phyloP scores from a whole-genome alignment of 495 filamentous ascomycete genomes.

The Penicillium lividum region DNA sequence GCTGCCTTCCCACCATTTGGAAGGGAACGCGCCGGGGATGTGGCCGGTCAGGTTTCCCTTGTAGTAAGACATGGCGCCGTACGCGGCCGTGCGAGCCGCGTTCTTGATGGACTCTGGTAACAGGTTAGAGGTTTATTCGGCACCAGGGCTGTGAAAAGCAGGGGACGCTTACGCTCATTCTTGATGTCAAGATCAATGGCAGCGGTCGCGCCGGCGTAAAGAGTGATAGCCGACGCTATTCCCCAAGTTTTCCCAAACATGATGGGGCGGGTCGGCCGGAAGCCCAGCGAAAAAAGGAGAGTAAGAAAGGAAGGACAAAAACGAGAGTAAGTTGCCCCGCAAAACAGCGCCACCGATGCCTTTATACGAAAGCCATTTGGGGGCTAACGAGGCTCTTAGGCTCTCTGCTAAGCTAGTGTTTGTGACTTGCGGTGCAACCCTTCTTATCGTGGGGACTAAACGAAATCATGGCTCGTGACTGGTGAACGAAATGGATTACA shows the following conservation, averaged over 20 bases:
- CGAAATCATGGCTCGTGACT: not conserved
- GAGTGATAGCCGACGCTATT: constrained; percentile 5
- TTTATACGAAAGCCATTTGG: not conserved
- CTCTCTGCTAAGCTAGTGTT: not conserved
- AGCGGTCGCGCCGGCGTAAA: constrained; percentile 7
- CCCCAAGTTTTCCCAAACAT: constrained; percentile 4
- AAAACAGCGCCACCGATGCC: not conserved
- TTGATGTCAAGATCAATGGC: constrained; percentile 21
- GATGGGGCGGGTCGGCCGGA: not conserved
- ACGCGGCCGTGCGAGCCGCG: constrained; percentile 56
- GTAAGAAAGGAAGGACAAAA: not conserved
- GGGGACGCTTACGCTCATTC: constrained; percentile 16
- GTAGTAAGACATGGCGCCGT: constrained; percentile 68
- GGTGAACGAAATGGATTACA: not conserved
- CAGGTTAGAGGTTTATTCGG: constrained; percentile 24
- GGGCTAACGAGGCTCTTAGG: not conserved
- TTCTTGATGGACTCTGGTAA: constrained; percentile 59
- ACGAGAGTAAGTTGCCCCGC: not conserved
- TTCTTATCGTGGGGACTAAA: not conserved
- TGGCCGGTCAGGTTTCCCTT: constrained; percentile 56
- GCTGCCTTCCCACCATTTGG: constrained; percentile 69
- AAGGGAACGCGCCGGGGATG: constrained; percentile 53
- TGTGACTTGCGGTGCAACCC: not conserved
- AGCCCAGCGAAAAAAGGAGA: not conserved
- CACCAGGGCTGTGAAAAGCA: not conserved